Base-by-base conservation (phyloP, 2,329 filamentous ascomycete genomes). In the Chaetothyriales sp. region DNA sequence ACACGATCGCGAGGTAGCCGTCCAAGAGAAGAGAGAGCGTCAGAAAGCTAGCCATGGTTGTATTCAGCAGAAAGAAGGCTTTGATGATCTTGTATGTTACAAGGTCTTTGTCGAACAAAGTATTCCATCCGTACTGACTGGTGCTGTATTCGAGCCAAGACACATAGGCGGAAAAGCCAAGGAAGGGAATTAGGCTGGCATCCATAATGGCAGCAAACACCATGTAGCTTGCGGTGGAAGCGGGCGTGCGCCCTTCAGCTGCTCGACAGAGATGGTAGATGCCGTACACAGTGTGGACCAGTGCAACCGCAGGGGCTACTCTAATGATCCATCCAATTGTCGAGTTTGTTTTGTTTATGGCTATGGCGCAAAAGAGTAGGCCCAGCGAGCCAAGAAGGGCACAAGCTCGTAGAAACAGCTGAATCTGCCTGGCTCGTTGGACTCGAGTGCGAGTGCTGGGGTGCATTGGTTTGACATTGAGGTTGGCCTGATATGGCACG, bases 201-300 rank as follows among this genome's bases (percentile, higher is more conserved):
- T 97, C 90, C 44, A 85, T 77, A 44, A 88, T 70, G 9, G 79
- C 75, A 2, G 89, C 81, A 65, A 95, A 97, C 52, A 92, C 70
- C 68, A 94, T 88, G 68, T 97, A 97, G 57, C 87, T 90, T 13
- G 87, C 83, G 18, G 88, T 86, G 19, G 87, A 94, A 2, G 75
- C 83, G 0, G 90, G 82, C 0, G 89, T 81, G 49, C 89, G 81
- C 45, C 75, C 78, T 47, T 80, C 80, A 0, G 86, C 77, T 40
- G 82, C 79, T 29, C 86, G 80, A 13, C 78, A 74, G 43, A 94
- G 78, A 65, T 95, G 89, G 62, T 86, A 92, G 54, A 94, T 77
- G 44, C 78, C 86, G 67, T 97, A 97, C 18, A 81, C 62, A 15
- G 79, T 81, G 64, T 89, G 82, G 4, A 86, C 61, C 46, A 83